Evolutionary conservation across 2,329 filamentous ascomycete genomes (phyloP).

Genomic region (Phoma sp.): DNA sequence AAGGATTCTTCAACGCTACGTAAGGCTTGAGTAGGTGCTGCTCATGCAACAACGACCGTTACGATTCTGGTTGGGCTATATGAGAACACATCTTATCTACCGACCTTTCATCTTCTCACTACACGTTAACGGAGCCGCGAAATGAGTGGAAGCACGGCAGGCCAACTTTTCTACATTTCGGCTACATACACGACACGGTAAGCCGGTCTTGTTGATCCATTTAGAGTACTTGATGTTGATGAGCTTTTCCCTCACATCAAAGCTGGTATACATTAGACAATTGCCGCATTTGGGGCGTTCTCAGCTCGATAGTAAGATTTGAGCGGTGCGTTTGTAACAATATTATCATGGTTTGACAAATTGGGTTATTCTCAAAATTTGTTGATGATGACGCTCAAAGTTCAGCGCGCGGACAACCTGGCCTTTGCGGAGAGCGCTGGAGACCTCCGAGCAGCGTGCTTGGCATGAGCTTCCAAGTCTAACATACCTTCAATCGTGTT

Average conservation of each 20-base stretch:
- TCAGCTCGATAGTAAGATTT: slow-evolving; percentile 25
- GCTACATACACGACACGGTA: slow-evolving; percentile 23
- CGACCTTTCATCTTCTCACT: background rate
- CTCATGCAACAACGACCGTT: slow-evolving; percentile 24
- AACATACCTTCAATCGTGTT: background rate
- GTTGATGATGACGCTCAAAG: background rate
- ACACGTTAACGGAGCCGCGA: background rate
- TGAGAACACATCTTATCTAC: background rate
- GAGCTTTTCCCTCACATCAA: background rate
- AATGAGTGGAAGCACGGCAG: background rate
- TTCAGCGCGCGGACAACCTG: slow-evolving; percentile 20
- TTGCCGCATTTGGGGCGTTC: slow-evolving; percentile 43
- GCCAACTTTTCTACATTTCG: background rate
- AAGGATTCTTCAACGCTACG: slow-evolving; percentile 33
- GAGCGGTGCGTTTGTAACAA: slow-evolving; percentile 25
- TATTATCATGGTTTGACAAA: slow-evolving; percentile 9
- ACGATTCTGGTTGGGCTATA: slow-evolving; percentile 19
- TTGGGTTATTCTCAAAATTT: background rate
- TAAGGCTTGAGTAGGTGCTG: slow-evolving; percentile 1
- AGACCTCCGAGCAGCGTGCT: slow-evolving; percentile 19
- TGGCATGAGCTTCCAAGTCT: slow-evolving; percentile 18
- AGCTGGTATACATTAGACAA: slow-evolving; percentile 44
- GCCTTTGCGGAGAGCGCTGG: slow-evolving; percentile 23
- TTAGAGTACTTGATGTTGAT: slow-evolving; percentile 18
- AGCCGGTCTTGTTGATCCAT: slow-evolving; percentile 23